Conservation (phyloP, 2,329 filamentous ascomycete genomes). For the Calycina marina region DNA sequence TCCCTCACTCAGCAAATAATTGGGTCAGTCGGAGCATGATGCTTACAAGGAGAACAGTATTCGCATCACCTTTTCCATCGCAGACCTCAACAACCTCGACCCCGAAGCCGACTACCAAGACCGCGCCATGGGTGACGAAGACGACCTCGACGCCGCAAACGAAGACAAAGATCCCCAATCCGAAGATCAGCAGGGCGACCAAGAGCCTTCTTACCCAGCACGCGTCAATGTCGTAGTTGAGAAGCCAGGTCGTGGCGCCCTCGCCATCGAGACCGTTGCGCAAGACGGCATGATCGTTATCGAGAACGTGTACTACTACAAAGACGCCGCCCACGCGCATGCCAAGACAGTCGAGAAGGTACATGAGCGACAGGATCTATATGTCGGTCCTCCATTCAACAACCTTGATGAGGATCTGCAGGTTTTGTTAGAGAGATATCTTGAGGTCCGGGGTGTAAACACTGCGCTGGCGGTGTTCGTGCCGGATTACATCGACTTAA, state of each 20-base stretch:
- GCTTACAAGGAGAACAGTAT: slow-evolving; percentile 35
- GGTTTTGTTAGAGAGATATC: slow-evolving; percentile 78
- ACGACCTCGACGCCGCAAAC: slow-evolving; percentile 33
- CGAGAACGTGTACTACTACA: slow-evolving; percentile 82
- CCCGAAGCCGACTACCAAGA: slow-evolving; percentile 44
- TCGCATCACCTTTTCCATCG: slow-evolving; percentile 70
- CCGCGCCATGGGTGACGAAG: slow-evolving; percentile 37
- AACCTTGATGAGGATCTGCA: slow-evolving; percentile 95
- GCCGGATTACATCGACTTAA: slow-evolving; percentile 91
- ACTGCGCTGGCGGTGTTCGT: slow-evolving; percentile 77
- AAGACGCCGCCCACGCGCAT: slow-evolving; percentile 62
- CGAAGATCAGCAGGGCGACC: slow-evolving; percentile 33
- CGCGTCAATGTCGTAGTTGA: slow-evolving; percentile 77
- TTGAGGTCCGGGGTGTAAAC: slow-evolving; percentile 89
- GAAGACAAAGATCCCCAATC: slow-evolving; percentile 43
- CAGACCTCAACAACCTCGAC: slow-evolving; percentile 58
- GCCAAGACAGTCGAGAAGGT: slow-evolving; percentile 61
- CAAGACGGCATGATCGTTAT: slow-evolving; percentile 78
- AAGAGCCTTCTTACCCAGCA: slow-evolving; percentile 55
- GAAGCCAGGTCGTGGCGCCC: slow-evolving; percentile 71
- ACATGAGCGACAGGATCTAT: slow-evolving; percentile 63
- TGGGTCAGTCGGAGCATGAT: slow-evolving; percentile 22
- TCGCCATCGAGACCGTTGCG: slow-evolving; percentile 74
- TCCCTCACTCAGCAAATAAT: too few relatives aligned
- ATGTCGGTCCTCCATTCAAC: slow-evolving; percentile 82